Conservation (phyloP, 306 rosid species). For the Clitoria ternatea region DNA sequence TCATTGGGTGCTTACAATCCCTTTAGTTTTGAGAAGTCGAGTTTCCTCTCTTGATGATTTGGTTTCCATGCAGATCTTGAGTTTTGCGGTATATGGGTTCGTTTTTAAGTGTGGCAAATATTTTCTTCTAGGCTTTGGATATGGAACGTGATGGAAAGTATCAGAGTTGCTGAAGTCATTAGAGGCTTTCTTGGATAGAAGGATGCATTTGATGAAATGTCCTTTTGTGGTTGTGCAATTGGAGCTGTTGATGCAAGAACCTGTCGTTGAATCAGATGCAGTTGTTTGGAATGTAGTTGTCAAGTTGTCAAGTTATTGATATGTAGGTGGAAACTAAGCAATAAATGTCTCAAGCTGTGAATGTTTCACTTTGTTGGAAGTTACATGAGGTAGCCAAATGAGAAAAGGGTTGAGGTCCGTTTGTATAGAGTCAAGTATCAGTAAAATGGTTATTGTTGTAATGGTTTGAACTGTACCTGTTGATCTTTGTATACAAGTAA, state of each 20-base stretch:
- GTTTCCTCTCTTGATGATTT: constrained; percentile 10
- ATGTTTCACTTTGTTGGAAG: background rate
- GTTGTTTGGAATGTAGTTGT: constrained; percentile 66
- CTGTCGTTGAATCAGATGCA: constrained; percentile 48
- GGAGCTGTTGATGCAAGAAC: constrained; percentile 63
- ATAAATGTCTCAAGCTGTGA: constrained; percentile 11
- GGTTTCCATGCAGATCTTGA: constrained; percentile 27
- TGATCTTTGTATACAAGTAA: constrained; percentile 1
- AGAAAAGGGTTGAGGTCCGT: background rate
- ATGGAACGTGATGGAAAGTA: constrained; percentile 77
- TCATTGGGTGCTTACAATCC: background rate
- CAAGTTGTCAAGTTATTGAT: constrained; percentile 84
- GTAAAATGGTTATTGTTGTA: background rate
- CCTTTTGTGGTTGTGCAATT: constrained; percentile 83
- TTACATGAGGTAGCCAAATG: background rate
- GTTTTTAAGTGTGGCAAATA: constrained; percentile 49
- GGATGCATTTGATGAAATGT: constrained; percentile 77
- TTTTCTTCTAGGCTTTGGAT: constrained; percentile 55
- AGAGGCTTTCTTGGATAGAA: constrained; percentile 79
- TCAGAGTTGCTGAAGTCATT: constrained; percentile 66
- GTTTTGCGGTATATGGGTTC: constrained; percentile 59
- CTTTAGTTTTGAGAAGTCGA: background rate
- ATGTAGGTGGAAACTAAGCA: constrained; percentile 41
- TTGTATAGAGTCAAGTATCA: background rate
- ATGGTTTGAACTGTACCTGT: background rate